phyloP scores from a whole-genome alignment of 148 eudicot species.

The Fallopia convolvulus region DNA sequence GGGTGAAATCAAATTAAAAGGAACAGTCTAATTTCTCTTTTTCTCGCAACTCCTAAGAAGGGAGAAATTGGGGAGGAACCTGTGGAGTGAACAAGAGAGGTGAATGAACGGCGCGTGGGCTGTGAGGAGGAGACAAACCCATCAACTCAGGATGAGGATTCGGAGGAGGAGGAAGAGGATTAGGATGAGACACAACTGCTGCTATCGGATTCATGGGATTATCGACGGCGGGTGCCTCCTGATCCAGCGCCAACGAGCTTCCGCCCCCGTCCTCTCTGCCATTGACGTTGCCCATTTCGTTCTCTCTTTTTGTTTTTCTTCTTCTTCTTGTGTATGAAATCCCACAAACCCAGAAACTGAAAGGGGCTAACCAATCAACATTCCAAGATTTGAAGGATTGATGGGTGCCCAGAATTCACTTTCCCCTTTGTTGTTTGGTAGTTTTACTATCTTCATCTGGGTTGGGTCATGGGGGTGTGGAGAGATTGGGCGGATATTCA shows the following conservation, averaged over 20 bases:
- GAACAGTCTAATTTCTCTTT: too few species aligned
- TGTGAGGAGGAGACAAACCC: slow-evolving; percentile 67
- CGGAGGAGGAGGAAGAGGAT: neutral
- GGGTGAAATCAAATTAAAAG: neutral
- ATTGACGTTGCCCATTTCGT: slow-evolving; percentile 64
- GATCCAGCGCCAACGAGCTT: slow-evolving; percentile 32
- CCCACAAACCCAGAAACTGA: slow-evolving; percentile 15
- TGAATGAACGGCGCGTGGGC: slow-evolving; percentile 59
- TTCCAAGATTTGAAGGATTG: neutral
- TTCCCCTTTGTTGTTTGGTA: slow-evolving; percentile 7
- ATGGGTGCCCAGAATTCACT: slow-evolving; percentile 3
- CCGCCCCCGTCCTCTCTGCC: slow-evolving; percentile 54
- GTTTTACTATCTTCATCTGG: slow-evolving; percentile 8
- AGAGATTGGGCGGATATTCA: neutral
- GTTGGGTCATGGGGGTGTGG: neutral
- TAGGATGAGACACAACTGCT: slow-evolving; percentile 1
- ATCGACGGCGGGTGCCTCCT: slow-evolving; percentile 12
- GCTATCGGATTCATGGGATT: slow-evolving; percentile 5
- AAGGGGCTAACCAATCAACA: neutral
- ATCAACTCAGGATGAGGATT: slow-evolving; percentile 25
- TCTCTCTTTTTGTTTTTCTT: neutral
- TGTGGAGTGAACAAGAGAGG: slow-evolving; percentile 80
- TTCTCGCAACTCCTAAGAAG: neutral
- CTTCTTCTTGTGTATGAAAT: neutral
- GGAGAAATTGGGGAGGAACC: slow-evolving; percentile 23